These are phyloP conservation scores for Colletotrichum magnum DNA, from an alignment of 2,329 filamentous ascomycete genomes.

Conservation along the genomic window DNA sequence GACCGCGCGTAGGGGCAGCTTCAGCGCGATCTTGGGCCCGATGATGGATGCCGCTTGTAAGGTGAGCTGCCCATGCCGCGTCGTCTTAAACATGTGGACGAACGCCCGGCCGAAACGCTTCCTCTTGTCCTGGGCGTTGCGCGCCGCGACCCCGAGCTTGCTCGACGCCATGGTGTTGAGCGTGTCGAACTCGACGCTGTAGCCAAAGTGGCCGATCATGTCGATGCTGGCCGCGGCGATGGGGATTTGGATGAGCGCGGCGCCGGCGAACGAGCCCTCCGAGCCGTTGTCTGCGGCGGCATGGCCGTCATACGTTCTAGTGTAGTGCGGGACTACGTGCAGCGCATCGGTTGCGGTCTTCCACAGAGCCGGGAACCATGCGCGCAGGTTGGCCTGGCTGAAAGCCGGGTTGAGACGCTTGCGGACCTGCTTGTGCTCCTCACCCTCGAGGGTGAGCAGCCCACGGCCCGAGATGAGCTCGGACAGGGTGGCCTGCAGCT, in stretches of 20 bases:
- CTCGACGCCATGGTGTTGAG: background rate
- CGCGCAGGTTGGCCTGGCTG: background rate
- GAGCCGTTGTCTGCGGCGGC: background rate
- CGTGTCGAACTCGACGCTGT: background rate
- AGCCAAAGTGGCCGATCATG: background rate
- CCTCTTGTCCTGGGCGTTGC: background rate
- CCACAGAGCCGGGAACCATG: background rate
- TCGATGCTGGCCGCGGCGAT: background rate
- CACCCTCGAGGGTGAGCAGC: background rate
- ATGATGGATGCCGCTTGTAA: background rate
- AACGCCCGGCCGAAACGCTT: background rate
- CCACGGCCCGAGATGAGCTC: background rate
- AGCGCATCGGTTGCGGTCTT: background rate
- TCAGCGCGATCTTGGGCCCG: background rate
- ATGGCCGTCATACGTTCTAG: background rate
- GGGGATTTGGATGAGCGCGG: background rate
- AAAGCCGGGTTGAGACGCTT: background rate
- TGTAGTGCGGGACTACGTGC: background rate
- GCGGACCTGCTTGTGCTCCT: background rate
- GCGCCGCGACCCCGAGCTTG: background rate
- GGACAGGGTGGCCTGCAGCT: background rate
- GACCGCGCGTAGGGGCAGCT: background rate
- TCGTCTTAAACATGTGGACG: constrained; percentile 1
- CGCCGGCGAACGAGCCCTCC: background rate
- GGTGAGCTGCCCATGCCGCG: background rate